Evolutionary conservation across 2,329 filamentous ascomycete species (phyloP).

Genomic region (Ploettnerulaceae sp.): DNA sequence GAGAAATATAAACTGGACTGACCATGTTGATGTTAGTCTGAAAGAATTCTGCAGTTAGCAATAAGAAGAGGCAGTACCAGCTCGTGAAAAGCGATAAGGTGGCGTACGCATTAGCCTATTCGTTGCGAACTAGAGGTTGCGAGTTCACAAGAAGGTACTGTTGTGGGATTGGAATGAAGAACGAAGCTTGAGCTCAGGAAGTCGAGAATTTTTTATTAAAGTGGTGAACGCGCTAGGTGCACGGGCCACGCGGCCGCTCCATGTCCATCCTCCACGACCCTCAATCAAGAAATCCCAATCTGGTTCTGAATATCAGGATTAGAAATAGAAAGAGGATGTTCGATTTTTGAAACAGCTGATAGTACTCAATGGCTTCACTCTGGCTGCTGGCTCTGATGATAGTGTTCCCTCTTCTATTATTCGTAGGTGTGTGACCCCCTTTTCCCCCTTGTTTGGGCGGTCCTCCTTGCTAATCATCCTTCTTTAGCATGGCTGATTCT

Average conservation of each 20-base stretch:
- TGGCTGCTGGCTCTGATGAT: conserved; percentile 24
- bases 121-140: not conserved
- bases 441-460: not conserved
- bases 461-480: conserved; percentile 2
- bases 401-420: conserved; percentile 24
- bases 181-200: not conserved
- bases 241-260: conserved; percentile 4
- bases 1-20: conserved; percentile 7
- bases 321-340: not conserved
- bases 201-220: conserved; percentile 1
- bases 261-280: too few relatives aligned
- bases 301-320: not conserved
- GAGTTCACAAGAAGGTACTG: not conserved
- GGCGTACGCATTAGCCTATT: not conserved
- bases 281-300: not conserved
- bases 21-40: conserved; percentile 13
- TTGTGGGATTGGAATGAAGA: not conserved
- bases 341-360: not conserved
- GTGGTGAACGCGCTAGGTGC: not conserved
- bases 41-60: not conserved
- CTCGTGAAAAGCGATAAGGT: not conserved
- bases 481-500: conserved; percentile 32
- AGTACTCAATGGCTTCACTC: conserved; percentile 17
- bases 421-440: conserved; percentile 28
- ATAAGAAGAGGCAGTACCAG: not conserved